Conservation (phyloP, 2,329 filamentous ascomycete genomes). For the Penicillium fuscoglaucum region DNA sequence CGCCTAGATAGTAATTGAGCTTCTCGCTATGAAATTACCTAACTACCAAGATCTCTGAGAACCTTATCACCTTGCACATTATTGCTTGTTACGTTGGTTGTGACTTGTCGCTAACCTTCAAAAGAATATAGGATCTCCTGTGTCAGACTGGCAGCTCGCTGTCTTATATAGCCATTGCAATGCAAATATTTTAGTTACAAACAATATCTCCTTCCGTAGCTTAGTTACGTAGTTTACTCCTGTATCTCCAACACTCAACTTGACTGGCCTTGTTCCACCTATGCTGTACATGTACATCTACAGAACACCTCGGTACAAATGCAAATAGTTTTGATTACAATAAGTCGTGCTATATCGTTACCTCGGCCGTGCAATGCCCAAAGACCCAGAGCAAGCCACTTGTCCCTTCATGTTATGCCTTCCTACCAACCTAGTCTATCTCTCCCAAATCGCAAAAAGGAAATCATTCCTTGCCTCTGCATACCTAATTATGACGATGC, state of each 20-base stretch:
- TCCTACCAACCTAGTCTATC: slow-evolving; percentile 16
- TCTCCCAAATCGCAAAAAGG: slow-evolving; percentile 7
- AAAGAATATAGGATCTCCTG: slow-evolving; percentile 5
- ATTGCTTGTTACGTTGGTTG: slow-evolving; percentile 19
- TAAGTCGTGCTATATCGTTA: slow-evolving; percentile 32
- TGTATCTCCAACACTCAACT: too few species aligned
- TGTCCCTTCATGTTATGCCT: slow-evolving; percentile 9
- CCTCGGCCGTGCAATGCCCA: slow-evolving; percentile 7
- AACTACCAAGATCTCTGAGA: slow-evolving; percentile 71
- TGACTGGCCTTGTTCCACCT: not conserved
- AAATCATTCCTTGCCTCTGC: not conserved
- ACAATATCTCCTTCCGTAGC: not conserved
- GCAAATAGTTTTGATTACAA: slow-evolving; percentile 27
- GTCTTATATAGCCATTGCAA: slow-evolving; percentile 4
- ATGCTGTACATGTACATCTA: not conserved
- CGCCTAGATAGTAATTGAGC: slow-evolving; percentile 70
- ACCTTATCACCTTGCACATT: slow-evolving; percentile 26
- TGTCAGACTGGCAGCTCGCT: not conserved
- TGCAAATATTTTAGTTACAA: not conserved
- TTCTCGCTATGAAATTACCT: slow-evolving; percentile 57
- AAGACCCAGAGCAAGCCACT: slow-evolving; percentile 12
- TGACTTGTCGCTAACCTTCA: slow-evolving; percentile 25
- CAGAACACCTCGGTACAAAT: not conserved
- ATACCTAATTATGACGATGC: slow-evolving; percentile 7
- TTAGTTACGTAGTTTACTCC: not conserved